Conservation (phyloP, 2,329 filamentous ascomycete species). For the Monilinia vaccinii-corymbosi region DNA sequence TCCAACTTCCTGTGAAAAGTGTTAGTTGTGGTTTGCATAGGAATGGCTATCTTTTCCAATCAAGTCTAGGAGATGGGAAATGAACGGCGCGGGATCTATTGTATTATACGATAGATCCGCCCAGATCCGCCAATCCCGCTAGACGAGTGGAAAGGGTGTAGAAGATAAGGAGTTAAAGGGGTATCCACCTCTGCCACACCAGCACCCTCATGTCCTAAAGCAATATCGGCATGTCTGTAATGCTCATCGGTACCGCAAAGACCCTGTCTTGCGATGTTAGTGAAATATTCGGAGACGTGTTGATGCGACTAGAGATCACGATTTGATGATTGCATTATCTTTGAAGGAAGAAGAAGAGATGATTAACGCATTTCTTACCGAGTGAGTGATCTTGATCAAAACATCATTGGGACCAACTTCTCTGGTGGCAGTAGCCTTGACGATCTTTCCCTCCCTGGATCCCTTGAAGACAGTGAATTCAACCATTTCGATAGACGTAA, state of each 20-base stretch:
- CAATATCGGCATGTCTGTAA: slow-evolving; percentile 31
- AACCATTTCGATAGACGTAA: slow-evolving; percentile 15
- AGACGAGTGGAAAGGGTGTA: neutral
- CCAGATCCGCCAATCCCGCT: neutral
- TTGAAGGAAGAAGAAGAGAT: neutral
- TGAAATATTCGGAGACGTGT: neutral
- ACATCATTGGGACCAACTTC: slow-evolving; percentile 45
- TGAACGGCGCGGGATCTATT: neutral
- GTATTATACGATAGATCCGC: neutral
- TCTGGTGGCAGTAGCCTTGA: slow-evolving; percentile 38
- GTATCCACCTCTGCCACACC: slow-evolving; percentile 33
- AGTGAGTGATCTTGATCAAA: slow-evolving; percentile 53
- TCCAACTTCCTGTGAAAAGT: slow-evolving; percentile 28
- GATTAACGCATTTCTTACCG: slow-evolving; percentile 21
- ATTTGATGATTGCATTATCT: neutral
- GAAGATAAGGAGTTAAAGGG: neutral
- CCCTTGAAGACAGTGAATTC: slow-evolving; percentile 57
- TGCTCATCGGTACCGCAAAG: slow-evolving; percentile 53
- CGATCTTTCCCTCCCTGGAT: slow-evolving; percentile 45
- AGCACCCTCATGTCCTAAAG: slow-evolving; percentile 42
- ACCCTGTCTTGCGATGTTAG: slow-evolving; percentile 31
- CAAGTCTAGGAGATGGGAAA: slow-evolving; percentile 5
- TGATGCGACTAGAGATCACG: neutral
- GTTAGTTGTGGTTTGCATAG: neutral
- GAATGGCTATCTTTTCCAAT: neutral